Base-by-base conservation (phyloP, 2,329 filamentous ascomycete genomes). In the Ascochyta fabae region DNA sequence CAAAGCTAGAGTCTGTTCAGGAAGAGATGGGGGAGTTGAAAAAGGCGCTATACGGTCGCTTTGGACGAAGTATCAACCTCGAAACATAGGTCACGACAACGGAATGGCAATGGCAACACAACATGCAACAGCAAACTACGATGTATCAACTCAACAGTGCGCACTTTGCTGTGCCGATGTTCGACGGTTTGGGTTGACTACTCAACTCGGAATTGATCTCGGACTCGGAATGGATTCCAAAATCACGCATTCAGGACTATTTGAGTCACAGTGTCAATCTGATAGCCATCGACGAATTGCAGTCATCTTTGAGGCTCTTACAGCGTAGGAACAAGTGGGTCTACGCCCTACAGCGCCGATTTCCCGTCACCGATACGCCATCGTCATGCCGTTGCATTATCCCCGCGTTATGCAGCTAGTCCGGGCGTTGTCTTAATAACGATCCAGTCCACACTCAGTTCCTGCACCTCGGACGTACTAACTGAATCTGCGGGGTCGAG, bases 61-160 rank as follows among this genome's bases (percentile, higher is more conserved):
- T 99, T 78, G 95, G 95, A 52, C 87, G 90, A 76, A 96, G 93
- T 75, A 99, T 99, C 82, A 99, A 99, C 78, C 83, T 98, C 63
- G 95, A 99, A 78, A 91, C 90, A 66, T 95, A 61, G 54, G 10
- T 16, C 24, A 43, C 29, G 46, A 36, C 36, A 31, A 42, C 10
- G 16, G 31, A 19, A 24, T 43, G 40, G 47, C 47, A 39, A 39
- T 39, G 39, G 39, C 39, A 41, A 3, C 36, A 47, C 19, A 13
- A n/a, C 31, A 31, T 24, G 41, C 45, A 41, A 41, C 29, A 38
- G 10, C 19, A 41, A 41, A 29, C 22, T 43, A 43, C 42, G n/a
- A 43, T 42, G 15, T 19, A 16, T 29, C 36, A 47, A 22, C 10
- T 9, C 47, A 33, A 24, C 41, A 29, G 22, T 23, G 29, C 36